These are phyloP conservation scores for Earliella scabrosa DNA, from an alignment of 1,284 basidiomycete genomes.

Conservation along the genomic window DNA sequence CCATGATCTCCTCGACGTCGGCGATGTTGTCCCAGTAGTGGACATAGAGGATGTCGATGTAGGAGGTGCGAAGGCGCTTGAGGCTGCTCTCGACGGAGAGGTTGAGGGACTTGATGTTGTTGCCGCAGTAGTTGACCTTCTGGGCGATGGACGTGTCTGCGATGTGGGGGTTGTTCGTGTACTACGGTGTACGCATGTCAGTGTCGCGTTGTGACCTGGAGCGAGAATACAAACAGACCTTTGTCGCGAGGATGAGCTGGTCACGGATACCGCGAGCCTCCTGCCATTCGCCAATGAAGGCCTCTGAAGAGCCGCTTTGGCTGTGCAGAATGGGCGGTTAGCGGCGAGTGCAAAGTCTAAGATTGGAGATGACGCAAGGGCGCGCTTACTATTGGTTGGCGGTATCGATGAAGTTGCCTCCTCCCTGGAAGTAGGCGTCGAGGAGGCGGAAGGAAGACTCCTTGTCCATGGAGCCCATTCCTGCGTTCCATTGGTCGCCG, in stretches of 20 bases:
- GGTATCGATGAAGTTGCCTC: constrained; percentile 40
- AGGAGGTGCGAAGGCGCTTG: constrained; percentile 58
- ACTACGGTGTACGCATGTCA: too few species aligned
- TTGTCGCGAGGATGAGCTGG: constrained; percentile 49
- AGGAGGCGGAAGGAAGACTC: constrained; percentile 37
- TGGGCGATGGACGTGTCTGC: constrained; percentile 32
- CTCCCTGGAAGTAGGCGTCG: constrained; percentile 36
- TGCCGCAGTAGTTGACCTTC: constrained; percentile 49
- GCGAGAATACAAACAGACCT: constrained; percentile 31
- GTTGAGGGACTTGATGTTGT: constrained; percentile 48
- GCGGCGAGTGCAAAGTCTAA: neutral
- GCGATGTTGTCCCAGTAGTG: constrained; percentile 53
- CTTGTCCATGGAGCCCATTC: constrained; percentile 45
- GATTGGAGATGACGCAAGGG: neutral
- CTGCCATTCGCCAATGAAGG: constrained; percentile 49
- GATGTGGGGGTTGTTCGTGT: constrained; percentile 37
- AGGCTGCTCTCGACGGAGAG: constrained; percentile 48
- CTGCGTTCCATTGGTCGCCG: constrained; percentile 47
- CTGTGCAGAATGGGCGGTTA: neutral
- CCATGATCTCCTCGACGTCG: constrained; percentile 59
- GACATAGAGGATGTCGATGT: constrained; percentile 50
- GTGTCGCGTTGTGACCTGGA: too few species aligned
- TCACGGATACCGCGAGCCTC: constrained; percentile 43
- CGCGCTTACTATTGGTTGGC: constrained; percentile 30
- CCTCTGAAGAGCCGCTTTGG: constrained; percentile 38